Evolutionary conservation across 2,329 filamentous ascomycete species (phyloP).

Genomic region (Penicillium paneum): DNA sequence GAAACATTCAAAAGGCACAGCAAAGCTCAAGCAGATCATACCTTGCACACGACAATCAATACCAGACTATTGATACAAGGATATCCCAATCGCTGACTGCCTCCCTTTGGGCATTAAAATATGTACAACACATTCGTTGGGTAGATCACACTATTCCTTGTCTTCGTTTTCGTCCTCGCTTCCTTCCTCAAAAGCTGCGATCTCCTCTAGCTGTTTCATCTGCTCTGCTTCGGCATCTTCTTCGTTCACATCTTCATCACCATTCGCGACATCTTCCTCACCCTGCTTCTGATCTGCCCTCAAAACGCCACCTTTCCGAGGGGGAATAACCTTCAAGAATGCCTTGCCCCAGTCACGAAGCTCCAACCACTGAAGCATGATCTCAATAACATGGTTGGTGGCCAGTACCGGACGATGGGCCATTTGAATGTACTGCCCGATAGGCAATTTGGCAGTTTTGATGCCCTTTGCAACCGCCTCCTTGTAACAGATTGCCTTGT

Average conservation of each 20-base stretch:
- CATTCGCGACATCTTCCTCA: conserved; percentile 14
- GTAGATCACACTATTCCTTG: not conserved
- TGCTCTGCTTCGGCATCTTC: conserved; percentile 5
- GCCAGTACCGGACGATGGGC: conserved; percentile 78
- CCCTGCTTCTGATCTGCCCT: conserved; percentile 39
- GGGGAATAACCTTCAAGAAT: conserved; percentile 83
- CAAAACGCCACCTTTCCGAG: conserved; percentile 77
- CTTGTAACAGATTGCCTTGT: conserved; percentile 91
- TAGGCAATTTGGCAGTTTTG: conserved; percentile 85
- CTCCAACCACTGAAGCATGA: conserved; percentile 92
- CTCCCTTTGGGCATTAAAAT: not conserved
- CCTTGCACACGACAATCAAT: not conserved
- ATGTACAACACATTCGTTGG: not conserved
- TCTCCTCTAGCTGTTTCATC: conserved; percentile 6
- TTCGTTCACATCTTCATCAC: conserved; percentile 13
- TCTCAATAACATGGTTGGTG: conserved; percentile 95
- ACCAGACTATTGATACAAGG: not conserved
- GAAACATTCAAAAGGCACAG: not conserved
- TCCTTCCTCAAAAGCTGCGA: conserved; percentile 1
- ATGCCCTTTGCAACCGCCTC: conserved; percentile 71
- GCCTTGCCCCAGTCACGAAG: conserved; percentile 86
- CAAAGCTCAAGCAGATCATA: not conserved
- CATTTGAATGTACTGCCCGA: conserved; percentile 94
- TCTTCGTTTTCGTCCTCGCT: conserved; percentile 3
- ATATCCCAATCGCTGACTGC: not conserved